Evolutionary conservation across 345 rosid genomes (phyloP), one percentile per base, ranked within the genome.

Genomic region (Pugionium cornutum): DNA sequence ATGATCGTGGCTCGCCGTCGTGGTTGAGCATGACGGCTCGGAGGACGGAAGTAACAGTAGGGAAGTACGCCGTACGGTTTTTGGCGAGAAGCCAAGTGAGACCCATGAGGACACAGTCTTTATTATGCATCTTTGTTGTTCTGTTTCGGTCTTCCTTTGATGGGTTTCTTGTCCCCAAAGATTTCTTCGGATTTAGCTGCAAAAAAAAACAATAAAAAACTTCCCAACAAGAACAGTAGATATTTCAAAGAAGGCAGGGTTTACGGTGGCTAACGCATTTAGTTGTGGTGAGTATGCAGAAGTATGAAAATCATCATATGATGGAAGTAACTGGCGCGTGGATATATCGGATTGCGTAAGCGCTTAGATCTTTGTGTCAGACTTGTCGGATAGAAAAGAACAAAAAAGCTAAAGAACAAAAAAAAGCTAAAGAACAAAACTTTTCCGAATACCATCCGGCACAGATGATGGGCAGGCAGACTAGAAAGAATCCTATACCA

Each of bases 71-170:
- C 0, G 87, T 58, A 25, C 86, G 89, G 53, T 89, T 83, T 78
- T 83, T 88, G 33, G 90, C 84, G 4, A 92, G 89, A 36, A 92
- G 97, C 98, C 98, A 92, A 43, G 98, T 88, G 42, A 92, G 85
- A 45, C 96, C 98, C 98, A 92, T 92, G 46, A 89, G 77, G 51
- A 83, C 84, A 79, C 98, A 92, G 67, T 92, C 96, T 77, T 85
- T 89, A 79, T 83, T 78, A 65, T 76, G 96, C 87, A 92, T 89
- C 79, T 78, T 89, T 62, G 84, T 61, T 48, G 90, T 82, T 81
- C 97, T 85, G 33, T 78, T 85, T 49, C 79, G 80, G 5, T 74
- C 74, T 62, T 74, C 77, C 9, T 74, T 74, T 0, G 73, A 74
- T 57, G 80, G 37, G 67, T 88, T 86, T 78, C 86, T 87, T 76